Percentiles rank a stretch among this genome's conserved stretches.
phyloP scores from a whole-genome alignment of 495 filamentous ascomycete genomes.

The Usnea hakonensis region DNA sequence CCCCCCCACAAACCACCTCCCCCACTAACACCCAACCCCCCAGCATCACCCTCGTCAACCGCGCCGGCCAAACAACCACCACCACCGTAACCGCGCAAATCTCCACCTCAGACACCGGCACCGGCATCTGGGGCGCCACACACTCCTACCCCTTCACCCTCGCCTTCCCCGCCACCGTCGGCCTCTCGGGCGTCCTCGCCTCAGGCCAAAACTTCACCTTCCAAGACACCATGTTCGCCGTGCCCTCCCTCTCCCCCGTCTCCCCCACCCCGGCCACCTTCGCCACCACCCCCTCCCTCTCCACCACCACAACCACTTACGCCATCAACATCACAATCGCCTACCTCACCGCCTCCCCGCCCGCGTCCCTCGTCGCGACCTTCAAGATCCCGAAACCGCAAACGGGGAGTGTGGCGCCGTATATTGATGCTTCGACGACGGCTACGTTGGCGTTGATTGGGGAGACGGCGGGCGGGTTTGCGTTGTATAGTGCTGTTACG shows the following conservation, averaged over 20 bases:
- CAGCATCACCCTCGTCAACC: conserved; percentile 16
- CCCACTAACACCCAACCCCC: not conserved
- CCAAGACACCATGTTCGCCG: conserved; percentile 23
- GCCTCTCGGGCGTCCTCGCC: conserved; percentile 19
- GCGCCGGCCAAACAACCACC: conserved; percentile 12
- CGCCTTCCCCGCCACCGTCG: conserved; percentile 13
- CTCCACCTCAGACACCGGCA: conserved; percentile 18
- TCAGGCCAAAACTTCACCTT: conserved; percentile 14
- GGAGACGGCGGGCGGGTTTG: conserved; percentile 6
- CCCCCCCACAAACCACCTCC: not conserved
- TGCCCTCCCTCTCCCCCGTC: conserved; percentile 11
- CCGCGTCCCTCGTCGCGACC: conserved; percentile 17
- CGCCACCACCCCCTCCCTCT: conserved; percentile 12
- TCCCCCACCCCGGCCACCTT: conserved; percentile 16
- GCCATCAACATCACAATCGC: conserved; percentile 20
- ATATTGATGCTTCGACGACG: conserved; percentile 15
- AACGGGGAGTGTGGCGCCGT: conserved; percentile 15
- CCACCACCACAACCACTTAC: conserved; percentile 11
- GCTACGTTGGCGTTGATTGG: conserved; percentile 16
- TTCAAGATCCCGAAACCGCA: conserved; percentile 18
- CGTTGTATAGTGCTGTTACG: conserved; percentile 13
- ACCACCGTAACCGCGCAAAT: conserved; percentile 15
- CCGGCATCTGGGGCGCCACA: conserved; percentile 19
- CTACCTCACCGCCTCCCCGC: conserved; percentile 16
- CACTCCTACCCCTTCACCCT: conserved; percentile 21